Evolutionary conservation across 306 rosid genomes (phyloP), one percentile per base, ranked within the genome.

Genomic region (Rosa lucieae): DNA sequence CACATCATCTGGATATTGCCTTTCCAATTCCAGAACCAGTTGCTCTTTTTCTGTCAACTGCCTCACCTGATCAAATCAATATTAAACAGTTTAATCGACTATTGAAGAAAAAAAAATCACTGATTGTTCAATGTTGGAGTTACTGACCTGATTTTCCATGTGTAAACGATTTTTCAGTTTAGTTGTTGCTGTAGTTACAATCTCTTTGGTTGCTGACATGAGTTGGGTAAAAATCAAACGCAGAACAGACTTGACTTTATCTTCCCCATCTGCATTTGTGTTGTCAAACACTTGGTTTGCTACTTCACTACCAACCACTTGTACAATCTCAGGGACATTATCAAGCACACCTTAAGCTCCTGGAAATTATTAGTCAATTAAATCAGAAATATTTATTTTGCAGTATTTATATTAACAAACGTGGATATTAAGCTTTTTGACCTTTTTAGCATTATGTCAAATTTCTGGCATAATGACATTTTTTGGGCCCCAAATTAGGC

Each of bases 341-440:
- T 26, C 87, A 88, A 95, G 86, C 76, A 93, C 94, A 67, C 75
- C 83, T 90, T 92, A 20, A 95, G 92, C 87, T 95, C 99, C 99
- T 95, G 86, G 1, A 66, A 3, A 39, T 66, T 66, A 37, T 66
- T 39, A 37, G n/a, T 10, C 46, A 8, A 37, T 15, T 39, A 66
- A 17, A 29, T 32, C 43, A 63, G 12, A 66, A 15, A 66, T 32
- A 63, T 63, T 13, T 14, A 66, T 37, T 37, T 42, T 59, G 23
- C 2, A 35, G 14, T 32, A 13, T 13, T 32, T 63, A 63, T 12
- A 29, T 29, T 29, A 13, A 12, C 5, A 63, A 35, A 66, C 13
- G 70, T 66, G 70, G 13, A 37, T 37, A 39, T 39, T 7, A 39
- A 66, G 43, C 71, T 58, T 75, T 74, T 74, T 26, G 35, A 59